phyloP scores from a whole-genome alignment of 768 basidiomycete species.

The Phylloporus sp. region DNA sequence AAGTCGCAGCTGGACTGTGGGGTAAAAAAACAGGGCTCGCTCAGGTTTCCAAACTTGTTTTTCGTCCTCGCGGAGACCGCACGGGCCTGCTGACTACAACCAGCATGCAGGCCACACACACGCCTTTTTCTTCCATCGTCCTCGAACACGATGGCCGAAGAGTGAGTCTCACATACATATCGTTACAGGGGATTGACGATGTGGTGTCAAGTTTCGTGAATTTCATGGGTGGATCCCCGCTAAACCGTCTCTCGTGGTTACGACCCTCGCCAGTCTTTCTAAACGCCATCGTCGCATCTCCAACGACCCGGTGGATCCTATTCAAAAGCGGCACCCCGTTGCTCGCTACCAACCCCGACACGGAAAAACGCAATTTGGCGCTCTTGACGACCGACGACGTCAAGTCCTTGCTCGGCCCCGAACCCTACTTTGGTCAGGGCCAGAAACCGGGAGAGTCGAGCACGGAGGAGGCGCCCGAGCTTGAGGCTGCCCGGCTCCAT shows the following conservation, averaged over 20 bases:
- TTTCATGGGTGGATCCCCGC: constrained; percentile 57
- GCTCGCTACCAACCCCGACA: constrained; percentile 33
- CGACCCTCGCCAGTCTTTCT: constrained; percentile 71
- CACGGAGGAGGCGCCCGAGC: constrained; percentile 23
- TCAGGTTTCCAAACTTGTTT: no score
- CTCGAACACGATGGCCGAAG: constrained; percentile 27
- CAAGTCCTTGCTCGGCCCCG: constrained; percentile 57
- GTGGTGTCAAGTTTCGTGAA: constrained; percentile 42
- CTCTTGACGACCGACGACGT: constrained; percentile 58
- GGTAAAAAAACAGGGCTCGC: constrained; percentile 8
- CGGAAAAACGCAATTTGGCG: constrained; percentile 39
- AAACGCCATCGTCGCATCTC: constrained; percentile 57
- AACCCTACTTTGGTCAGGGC: constrained; percentile 70
- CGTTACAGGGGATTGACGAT: neutral
- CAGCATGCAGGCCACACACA: neutral
- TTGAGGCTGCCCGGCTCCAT: constrained; percentile 57
- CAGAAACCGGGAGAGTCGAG: constrained; percentile 36
- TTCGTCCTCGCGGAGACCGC: neutral
- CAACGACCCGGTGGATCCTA: constrained; percentile 69
- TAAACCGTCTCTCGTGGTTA: constrained; percentile 82
- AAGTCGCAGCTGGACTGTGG: constrained; percentile 7
- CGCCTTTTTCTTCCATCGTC: neutral
- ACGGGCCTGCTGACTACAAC: constrained; percentile 1
- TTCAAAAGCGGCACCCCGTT: constrained; percentile 74
- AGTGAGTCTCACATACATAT: constrained; percentile 18